phyloP scores from a whole-genome alignment of 768 basidiomycete genomes.

The Boletus rex-veris region DNA sequence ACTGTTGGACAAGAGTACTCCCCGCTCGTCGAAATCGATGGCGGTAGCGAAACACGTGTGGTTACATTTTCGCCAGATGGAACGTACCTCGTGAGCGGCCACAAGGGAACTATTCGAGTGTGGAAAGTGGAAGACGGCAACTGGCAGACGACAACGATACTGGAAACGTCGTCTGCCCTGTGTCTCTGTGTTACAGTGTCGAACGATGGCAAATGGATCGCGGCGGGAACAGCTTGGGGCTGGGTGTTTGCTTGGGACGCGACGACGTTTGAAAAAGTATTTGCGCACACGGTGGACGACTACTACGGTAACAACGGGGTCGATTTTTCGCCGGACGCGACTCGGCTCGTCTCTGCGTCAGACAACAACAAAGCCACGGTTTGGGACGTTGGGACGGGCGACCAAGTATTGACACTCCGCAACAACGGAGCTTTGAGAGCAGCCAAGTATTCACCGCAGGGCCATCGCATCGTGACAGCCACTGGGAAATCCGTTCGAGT shows the following conservation, averaged over 20 bases:
- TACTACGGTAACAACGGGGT: not conserved
- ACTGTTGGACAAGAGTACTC: not conserved
- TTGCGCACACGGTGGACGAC: not conserved
- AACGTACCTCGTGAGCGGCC: not conserved
- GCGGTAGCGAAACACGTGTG: not conserved
- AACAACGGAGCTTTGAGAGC: not conserved
- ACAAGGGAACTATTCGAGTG: not conserved
- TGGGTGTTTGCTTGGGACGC: not conserved
- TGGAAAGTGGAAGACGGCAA: slow-evolving; percentile 2
- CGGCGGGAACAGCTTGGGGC: not conserved
- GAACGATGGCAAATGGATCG: not conserved
- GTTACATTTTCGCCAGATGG: not conserved
- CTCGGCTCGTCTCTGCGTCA: not conserved
- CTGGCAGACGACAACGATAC: no score
- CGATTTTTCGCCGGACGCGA: slow-evolving; percentile 6
- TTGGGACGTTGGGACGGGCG: not conserved
- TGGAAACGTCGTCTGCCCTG: no score
- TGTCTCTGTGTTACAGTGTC: not conserved
- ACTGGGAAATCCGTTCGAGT: not conserved
- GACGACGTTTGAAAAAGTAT: not conserved
- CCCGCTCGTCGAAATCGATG: not conserved
- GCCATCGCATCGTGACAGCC: not conserved
- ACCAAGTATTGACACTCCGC: not conserved
- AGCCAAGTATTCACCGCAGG: not conserved
- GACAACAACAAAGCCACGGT: not conserved